Evolutionary conservation across 75 land plant genomes (phyloP).

Genomic region (Picea glauca): DNA sequence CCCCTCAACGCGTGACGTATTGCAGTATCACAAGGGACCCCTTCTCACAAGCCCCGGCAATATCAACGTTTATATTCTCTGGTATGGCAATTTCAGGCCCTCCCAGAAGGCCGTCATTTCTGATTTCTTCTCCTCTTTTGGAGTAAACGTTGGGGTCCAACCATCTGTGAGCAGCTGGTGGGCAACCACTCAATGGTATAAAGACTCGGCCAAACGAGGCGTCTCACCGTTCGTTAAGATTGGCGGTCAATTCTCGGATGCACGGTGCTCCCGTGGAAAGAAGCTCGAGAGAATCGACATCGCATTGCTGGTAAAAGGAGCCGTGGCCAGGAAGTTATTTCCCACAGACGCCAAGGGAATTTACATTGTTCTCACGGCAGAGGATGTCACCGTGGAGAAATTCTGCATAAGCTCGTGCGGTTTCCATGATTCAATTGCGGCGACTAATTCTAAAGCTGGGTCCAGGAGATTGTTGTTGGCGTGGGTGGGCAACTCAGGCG

Average conservation of each 20-base stretch:
- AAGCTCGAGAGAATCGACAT: constrained; percentile 24
- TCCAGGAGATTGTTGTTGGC: constrained; percentile 16
- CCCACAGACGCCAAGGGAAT: constrained; percentile 27
- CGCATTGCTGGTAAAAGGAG: constrained; percentile 12
- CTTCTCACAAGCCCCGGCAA: constrained; percentile 38
- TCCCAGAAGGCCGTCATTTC: constrained; percentile 50
- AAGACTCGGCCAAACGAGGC: constrained; percentile 3
- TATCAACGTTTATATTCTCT: constrained; percentile 60
- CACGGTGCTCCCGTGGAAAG: constrained; percentile 48
- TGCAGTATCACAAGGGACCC: constrained; percentile 66
- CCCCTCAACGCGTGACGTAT: constrained; percentile 12
- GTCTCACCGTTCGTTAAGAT: constrained; percentile 19
- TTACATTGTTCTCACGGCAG: constrained; percentile 57
- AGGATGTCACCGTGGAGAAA: constrained; percentile 66
- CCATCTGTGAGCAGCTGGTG: constrained; percentile 40
- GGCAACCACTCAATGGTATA: constrained; percentile 15
- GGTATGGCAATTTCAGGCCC: constrained; percentile 73
- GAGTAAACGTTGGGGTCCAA: not conserved
- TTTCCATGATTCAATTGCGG: constrained; percentile 27
- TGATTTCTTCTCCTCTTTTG: constrained; percentile 71
- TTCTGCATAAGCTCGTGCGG: constrained; percentile 75
- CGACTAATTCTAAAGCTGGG: not conserved
- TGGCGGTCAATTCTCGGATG: constrained; percentile 39
- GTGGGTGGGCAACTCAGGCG: constrained; percentile 38
- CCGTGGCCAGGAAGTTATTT: not conserved